Base-by-base conservation (phyloP, 805 yeast species). In the Candida glaebosa region DNA sequence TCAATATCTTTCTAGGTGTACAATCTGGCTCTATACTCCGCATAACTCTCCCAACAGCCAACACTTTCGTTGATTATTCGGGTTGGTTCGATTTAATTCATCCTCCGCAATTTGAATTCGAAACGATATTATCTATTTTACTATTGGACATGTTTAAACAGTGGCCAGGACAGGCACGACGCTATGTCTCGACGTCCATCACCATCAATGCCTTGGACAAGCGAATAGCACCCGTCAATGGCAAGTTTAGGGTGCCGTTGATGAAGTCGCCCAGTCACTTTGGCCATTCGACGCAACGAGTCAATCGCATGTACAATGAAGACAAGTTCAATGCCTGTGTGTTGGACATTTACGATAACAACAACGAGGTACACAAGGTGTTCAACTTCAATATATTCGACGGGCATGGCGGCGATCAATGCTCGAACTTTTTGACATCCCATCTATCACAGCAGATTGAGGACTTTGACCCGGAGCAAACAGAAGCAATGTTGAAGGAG, bases 351-450 rank as follows among this genome's bases (percentile, higher is more conserved):
- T 41, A 50, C 10, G 53, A 45, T 3, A 22, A 41, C 19, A 46
- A 50, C 9, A 52, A 40, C 7, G 44, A 45, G 19, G 45, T 50
- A 18, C 31, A 35, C 12, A 51, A 54, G 8, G 54, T 65, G 15
- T 85, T 91, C 64, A 79, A 78, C 49, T 81, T 87, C 53, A 78
- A 79, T 35, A 75, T 93, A 1, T 89, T 86, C 60, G 99, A 93
- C 63, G 99, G 99, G 7, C 99, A 93, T 63, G 99, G 98, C 5
- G 95, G 96, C 17, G 73, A 71, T 18, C 81, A 82, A 40, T 87
- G 96, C 52, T 73, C 89, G 35, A 72, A 68, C 18, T 84, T 75
- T 53, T 66, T 90, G 9, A 64, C 72, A 16, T 61, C 70, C 3
- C 67, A 79, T 41, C 67, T 93, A 22, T 49, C 80, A 72, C 41